A percentile compares a stretch with the other conserved stretches of the same genome.
These are phyloP conservation scores for Tilletiaria anomala DNA, from an alignment of 1,284 basidiomycete species.

Conservation along the genomic window DNA sequence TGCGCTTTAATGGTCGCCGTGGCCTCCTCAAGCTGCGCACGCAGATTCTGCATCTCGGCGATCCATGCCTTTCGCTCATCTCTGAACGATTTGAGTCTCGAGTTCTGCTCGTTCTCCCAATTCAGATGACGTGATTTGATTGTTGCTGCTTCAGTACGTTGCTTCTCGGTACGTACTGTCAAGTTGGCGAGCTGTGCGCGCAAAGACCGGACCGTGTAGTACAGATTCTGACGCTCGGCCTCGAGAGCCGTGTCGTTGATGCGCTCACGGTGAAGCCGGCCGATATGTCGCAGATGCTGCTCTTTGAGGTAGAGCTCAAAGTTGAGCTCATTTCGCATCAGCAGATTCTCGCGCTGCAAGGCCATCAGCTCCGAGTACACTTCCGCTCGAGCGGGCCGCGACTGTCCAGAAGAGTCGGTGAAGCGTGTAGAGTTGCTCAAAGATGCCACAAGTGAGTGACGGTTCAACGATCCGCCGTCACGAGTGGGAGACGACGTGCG, in stretches of 20 bases:
- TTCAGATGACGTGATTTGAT: conserved; percentile 18
- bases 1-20: conserved; percentile 1
- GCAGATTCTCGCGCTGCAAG: conserved; percentile 25
- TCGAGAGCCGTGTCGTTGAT: conserved; percentile 30
- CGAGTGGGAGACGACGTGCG: too few species aligned
- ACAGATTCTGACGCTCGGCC: conserved; percentile 36
- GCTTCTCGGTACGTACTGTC: conserved; percentile 2
- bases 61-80: conserved; percentile 32
- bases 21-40: conserved; percentile 15
- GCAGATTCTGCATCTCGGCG: conserved; percentile 16
- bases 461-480: too few species aligned
- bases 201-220: conserved; percentile 22
- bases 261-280: conserved; percentile 35
- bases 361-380: too few species aligned
- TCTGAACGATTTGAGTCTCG: conserved; percentile 29
- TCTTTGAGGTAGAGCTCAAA: conserved; percentile 39
- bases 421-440: too few species aligned
- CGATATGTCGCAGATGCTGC: conserved; percentile 37
- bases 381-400: too few species aligned
- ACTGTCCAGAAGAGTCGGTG: too few species aligned
- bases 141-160: conserved; percentile 12
- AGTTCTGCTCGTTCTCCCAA: conserved; percentile 33
- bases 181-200: conserved; percentile 9
- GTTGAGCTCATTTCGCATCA: conserved; percentile 33
- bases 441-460: too few species aligned